phyloP scores from a whole-genome alignment of 345 rosid species.

The Gossypium longicalyx region DNA sequence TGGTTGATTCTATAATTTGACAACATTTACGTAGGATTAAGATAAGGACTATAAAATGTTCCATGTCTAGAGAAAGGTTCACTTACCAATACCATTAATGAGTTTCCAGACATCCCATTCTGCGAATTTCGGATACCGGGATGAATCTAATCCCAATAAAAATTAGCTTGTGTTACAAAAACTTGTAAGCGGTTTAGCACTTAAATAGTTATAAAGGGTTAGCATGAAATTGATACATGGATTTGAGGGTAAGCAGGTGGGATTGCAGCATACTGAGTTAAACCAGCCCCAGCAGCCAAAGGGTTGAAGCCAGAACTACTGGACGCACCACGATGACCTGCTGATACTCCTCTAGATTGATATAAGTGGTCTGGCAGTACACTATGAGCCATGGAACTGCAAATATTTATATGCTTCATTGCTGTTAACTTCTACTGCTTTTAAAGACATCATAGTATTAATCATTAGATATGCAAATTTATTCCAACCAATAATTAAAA shows the following conservation, averaged over 20 bases:
- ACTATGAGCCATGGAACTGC: background rate
- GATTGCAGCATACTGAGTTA: background rate
- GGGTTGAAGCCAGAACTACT: background rate
- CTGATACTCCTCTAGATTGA: background rate
- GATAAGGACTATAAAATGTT: background rate
- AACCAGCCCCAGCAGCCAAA: background rate
- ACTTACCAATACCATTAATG: background rate
- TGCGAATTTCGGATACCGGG: background rate
- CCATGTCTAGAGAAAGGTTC: background rate
- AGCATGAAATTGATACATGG: background rate
- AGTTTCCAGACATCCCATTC: background rate
- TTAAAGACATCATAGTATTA: background rate
- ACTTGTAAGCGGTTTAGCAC: background rate
- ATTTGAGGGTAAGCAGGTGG: background rate
- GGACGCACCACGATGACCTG: background rate
- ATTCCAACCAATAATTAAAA: background rate
- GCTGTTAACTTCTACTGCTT: background rate
- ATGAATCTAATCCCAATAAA: background rate
- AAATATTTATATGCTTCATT: background rate
- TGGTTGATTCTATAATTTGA: slow-evolving; percentile 2
- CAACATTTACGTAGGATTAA: background rate
- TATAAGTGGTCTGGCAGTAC: background rate
- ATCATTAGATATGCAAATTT: background rate
- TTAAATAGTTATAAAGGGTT: background rate
- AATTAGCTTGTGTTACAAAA: background rate